Percentiles rank a stretch among this genome's conserved stretches.
Conservation (phyloP, 176 grass and related monocot genomes). For the Elymus sibiricus region DNA sequence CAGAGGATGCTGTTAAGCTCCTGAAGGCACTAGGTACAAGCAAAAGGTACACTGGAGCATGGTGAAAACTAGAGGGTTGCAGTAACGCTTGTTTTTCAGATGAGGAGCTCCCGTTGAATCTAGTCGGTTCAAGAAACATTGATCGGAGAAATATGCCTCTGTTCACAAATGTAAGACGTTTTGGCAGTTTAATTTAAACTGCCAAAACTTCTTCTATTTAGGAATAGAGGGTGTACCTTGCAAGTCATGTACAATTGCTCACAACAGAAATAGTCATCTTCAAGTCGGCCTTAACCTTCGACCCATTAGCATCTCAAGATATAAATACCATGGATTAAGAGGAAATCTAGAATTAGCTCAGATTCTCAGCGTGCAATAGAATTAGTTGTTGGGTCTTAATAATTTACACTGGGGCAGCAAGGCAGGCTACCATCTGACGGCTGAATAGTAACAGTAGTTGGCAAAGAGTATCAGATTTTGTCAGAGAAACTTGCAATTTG, state of each 20-base stretch:
- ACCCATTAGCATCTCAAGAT: neutral
- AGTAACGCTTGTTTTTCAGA: too few relatives aligned
- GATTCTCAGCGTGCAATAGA: neutral
- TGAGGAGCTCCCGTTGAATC: neutral
- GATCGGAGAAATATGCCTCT: too few relatives aligned
- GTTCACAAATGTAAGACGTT: too few relatives aligned
- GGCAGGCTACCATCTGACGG: neutral
- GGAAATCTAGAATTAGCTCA: neutral
- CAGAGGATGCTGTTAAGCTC: too few relatives aligned
- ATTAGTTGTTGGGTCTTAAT: neutral
- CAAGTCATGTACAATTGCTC: neutral
- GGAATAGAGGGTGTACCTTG: too few relatives aligned
- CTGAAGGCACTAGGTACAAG: too few relatives aligned
- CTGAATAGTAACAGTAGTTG: neutral
- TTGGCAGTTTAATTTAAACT: too few relatives aligned
- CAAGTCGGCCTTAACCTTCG: neutral
- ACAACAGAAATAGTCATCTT: neutral
- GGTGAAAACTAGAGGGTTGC: too few relatives aligned
- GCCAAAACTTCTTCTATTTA: too few relatives aligned
- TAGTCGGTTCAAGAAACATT: neutral
- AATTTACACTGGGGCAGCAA: neutral
- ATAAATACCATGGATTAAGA: neutral
- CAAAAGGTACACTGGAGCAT: neutral
- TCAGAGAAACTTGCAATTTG: conserved; percentile 47
- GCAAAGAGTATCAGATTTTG: conserved; percentile 15